Percentiles rank a stretch among this genome's conserved stretches.
Conservation (phyloP, 768 basidiomycete species). For the Termitomyces eurrhizus region DNA sequence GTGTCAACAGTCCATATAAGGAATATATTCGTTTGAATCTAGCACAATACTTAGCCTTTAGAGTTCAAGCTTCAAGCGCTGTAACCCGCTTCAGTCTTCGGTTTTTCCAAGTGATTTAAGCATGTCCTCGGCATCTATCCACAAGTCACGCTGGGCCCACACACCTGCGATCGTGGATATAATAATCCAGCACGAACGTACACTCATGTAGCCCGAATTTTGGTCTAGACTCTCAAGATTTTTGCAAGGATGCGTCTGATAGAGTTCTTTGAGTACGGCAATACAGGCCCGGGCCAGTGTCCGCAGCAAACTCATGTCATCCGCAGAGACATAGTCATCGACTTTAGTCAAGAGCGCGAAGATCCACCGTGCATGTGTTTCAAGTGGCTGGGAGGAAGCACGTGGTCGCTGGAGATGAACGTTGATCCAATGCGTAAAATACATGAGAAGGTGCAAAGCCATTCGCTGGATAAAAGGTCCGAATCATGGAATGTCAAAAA, state of each 20-base stretch:
- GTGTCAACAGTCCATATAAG: constrained; percentile 7
- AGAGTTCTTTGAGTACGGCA: constrained; percentile 38
- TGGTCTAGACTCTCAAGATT: constrained; percentile 1
- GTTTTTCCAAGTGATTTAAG: constrained; percentile 26
- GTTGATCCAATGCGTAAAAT: constrained; percentile 80
- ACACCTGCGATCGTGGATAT: constrained; percentile 57
- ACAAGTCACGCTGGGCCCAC: constrained; percentile 81
- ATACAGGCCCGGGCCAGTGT: constrained; percentile 72
- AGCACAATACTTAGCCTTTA: background rate
- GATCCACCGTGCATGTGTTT: constrained; percentile 72
- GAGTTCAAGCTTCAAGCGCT: background rate
- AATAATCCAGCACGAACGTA: constrained; percentile 71
- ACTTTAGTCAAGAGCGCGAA: constrained; percentile 68
- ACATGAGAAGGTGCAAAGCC: constrained; percentile 77
- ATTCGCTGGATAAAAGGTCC: constrained; percentile 42
- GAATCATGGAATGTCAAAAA: constrained; percentile 1
- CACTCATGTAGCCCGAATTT: constrained; percentile 22
- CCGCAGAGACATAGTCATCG: constrained; percentile 65
- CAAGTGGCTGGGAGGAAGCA: constrained; percentile 36
- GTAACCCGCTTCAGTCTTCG: background rate
- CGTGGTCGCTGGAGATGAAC: constrained; percentile 46
- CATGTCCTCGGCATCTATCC: constrained; percentile 68
- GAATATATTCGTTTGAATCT: constrained; percentile 1
- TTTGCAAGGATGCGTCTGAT: constrained; percentile 17
- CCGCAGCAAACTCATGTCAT: constrained; percentile 75